Conservation (phyloP, 352 stramenopile species). For the Achlya hypogyna region DNA sequence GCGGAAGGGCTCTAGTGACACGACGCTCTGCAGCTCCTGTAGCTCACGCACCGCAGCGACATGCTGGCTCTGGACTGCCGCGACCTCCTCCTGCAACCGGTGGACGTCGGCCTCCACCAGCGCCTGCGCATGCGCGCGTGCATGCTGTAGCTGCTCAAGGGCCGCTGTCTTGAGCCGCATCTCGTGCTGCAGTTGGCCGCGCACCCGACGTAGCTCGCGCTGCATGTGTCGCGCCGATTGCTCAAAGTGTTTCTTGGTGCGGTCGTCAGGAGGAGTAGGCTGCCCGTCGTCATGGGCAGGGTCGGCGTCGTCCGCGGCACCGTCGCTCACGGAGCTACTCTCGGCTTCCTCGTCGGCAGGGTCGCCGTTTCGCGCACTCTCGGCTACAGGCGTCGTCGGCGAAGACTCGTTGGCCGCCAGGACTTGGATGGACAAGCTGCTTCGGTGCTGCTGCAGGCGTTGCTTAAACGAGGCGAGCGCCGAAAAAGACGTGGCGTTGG, state of each 20-base stretch:
- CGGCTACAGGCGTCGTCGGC: neutral
- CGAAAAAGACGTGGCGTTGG: neutral
- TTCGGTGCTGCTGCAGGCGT: neutral
- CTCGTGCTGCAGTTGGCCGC: conserved; percentile 49
- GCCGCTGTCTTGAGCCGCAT: conserved; percentile 35
- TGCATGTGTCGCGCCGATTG: conserved; percentile 41
- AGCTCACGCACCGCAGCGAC: conserved; percentile 36
- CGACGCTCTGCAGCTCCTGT: conserved; percentile 33
- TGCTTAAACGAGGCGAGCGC: neutral
- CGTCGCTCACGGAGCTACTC: no score
- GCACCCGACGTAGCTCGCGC: conserved; percentile 55
- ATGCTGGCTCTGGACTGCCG: conserved; percentile 20
- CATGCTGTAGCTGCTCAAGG: conserved; percentile 33
- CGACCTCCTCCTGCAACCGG: conserved; percentile 37
- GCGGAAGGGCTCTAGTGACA: conserved; percentile 34
- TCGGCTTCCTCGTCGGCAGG: no score
- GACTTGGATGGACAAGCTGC: neutral
- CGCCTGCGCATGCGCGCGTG: conserved; percentile 29
- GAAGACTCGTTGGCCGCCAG: neutral
- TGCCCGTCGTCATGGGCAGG: no score
- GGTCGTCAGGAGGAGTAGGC: no score
- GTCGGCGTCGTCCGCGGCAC: no score
- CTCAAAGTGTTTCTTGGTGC: no score
- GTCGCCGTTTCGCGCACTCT: no score
- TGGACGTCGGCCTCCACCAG: conserved; percentile 37